Conservation (phyloP, 257 asterid species). For the Pogostemon cablin region DNA sequence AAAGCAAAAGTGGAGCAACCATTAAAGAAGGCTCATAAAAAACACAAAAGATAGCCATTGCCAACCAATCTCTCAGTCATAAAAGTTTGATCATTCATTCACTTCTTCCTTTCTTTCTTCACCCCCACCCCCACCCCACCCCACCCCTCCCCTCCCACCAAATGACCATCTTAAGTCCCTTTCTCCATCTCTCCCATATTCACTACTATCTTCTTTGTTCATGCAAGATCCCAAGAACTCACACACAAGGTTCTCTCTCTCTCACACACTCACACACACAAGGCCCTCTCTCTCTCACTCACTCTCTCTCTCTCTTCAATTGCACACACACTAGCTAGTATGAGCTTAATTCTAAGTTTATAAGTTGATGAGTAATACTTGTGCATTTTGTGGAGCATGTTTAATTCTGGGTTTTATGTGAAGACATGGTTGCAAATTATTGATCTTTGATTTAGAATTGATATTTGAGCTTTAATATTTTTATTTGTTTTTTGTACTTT, state of each 20-base stretch:
- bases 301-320: slow-evolving; percentile 18
- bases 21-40: slow-evolving; percentile 37
- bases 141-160: slow-evolving; percentile 19
- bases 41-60: slow-evolving; percentile 40
- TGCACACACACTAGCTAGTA: not conserved
- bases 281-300: slow-evolving; percentile 41
- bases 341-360: not conserved
- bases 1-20: slow-evolving; percentile 44
- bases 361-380: not conserved
- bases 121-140: not conserved
- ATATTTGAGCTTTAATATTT: too few species aligned
- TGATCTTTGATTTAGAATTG: too few species aligned
- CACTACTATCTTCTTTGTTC: slow-evolving; percentile 40
- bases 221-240: slow-evolving; percentile 60
- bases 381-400: slow-evolving; percentile 16
- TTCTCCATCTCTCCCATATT: slow-evolving; percentile 30
- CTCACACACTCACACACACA: slow-evolving; percentile 43
- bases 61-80: slow-evolving; percentile 48
- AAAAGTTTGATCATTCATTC: slow-evolving; percentile 36
- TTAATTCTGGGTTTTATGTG: not conserved
- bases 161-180: slow-evolving; percentile 45
- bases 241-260: slow-evolving; percentile 40
- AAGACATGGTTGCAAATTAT: not conserved
- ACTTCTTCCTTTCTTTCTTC: not conserved
- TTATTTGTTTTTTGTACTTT: not conserved